Conservation (phyloP, 768 basidiomycete genomes). For the Podaxis carcinomalis region DNA sequence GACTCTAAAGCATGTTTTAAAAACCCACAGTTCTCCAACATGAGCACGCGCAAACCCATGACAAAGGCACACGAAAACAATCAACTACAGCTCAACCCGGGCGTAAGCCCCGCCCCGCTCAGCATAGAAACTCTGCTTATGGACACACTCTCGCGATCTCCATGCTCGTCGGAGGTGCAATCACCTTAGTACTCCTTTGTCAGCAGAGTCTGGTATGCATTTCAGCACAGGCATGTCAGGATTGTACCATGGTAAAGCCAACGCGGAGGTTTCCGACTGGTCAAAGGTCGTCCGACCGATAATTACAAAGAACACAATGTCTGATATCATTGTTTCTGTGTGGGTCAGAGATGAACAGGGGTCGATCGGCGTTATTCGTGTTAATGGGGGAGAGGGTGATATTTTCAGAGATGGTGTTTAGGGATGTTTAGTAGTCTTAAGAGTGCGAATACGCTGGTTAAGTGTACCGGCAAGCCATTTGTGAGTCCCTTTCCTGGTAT, state of each 20-base stretch:
- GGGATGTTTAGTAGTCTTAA: slow-evolving; percentile 19
- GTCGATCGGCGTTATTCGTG: not conserved
- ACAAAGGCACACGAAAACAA: not conserved
- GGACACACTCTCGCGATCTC: not conserved
- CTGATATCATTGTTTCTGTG: slow-evolving; percentile 17
- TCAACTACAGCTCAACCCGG: slow-evolving; percentile 5
- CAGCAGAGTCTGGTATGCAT: not conserved
- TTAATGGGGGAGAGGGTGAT: slow-evolving; percentile 14
- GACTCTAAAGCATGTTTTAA: not conserved
- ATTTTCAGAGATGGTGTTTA: slow-evolving; percentile 27
- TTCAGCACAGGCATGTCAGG: not conserved
- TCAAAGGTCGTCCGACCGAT: slow-evolving; percentile 16
- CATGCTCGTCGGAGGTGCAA: not conserved
- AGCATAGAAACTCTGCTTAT: slow-evolving; percentile 3
- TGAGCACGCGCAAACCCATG: not conserved
- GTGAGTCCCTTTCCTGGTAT: slow-evolving; percentile 17
- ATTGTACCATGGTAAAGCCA: slow-evolving; percentile 1
- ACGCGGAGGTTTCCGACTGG: not conserved
- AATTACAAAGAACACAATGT: slow-evolving; percentile 11
- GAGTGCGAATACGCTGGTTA: slow-evolving; percentile 21
- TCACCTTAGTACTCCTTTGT: not conserved
- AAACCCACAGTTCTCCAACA: not conserved
- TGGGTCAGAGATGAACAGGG: slow-evolving; percentile 11
- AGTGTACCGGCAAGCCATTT: slow-evolving; percentile 26
- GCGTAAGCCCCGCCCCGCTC: slow-evolving; percentile 8